Base-by-base conservation (phyloP, 2,329 filamentous ascomycete genomes). In the Alternaria gaisen region DNA sequence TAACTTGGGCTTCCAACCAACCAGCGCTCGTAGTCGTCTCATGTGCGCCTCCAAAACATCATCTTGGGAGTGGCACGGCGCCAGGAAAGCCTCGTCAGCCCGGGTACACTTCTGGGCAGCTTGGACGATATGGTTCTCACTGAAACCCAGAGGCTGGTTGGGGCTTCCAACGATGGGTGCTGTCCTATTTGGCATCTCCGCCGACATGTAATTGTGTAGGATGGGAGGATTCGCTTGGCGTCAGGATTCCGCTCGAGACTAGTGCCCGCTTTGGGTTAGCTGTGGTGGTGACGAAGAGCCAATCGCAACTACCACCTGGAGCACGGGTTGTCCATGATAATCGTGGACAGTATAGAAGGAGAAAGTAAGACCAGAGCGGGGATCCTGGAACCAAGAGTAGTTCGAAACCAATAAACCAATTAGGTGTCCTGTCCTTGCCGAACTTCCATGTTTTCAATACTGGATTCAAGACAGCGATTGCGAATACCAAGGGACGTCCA, bases 181-280 rank as follows among this genome's bases (percentile, higher is more conserved):
- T 42, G 12, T 42, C 56, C 46, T 11, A 36, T 63, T 60, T 28
- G 56, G 56, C 34, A 52, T 32, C 50, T 67, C 64, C 64, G 60
- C 66, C 62, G 64, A 58, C 50, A 18, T 51, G 58, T 50, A 62
- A n/a, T 40, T 52, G 46, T 56, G 32, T 36, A 26, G 30, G 18
- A 18, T 28, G 54, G 53, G 30, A 56, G 58, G 59, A 56, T 56
- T 56, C 24, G 43, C 68, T 70, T 67, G 68, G 66, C 65, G 64
- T 62, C 65, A 51, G 53, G 43, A 34, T 22, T 60, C 58, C 53
- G 65, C 63, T 59, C 59, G 59, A 56, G 34, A 43, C 30, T 58
- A 62, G 52, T 32, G 53, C 68, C 67, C 67, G 66, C 66, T 59
- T 61, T 67, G 20, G 58, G 38, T 51, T 56, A 36, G 32, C 48